Evolutionary conservation across 306 rosid genomes (phyloP).

Genomic region (Malus fusca): DNA sequence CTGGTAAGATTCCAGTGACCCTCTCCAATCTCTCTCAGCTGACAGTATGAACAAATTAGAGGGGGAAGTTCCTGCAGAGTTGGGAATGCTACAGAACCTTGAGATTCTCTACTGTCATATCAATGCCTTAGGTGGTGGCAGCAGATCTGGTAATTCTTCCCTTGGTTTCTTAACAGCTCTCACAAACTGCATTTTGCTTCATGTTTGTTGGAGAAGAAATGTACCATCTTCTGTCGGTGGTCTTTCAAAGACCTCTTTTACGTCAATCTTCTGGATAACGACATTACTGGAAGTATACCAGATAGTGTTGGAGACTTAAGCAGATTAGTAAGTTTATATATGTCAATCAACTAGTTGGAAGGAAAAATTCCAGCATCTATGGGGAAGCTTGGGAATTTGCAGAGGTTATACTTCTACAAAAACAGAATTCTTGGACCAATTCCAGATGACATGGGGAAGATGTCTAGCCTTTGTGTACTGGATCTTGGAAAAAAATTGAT

Average conservation of each 20-base stretch:
- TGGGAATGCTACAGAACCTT: slow-evolving; percentile 17
- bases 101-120: slow-evolving; percentile 22
- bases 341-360: slow-evolving; percentile 5
- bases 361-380: slow-evolving; percentile 9
- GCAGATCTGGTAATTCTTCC: slow-evolving; percentile 13
- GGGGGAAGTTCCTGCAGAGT: slow-evolving; percentile 18
- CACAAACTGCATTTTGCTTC: slow-evolving; percentile 19
- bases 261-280: slow-evolving; percentile 7
- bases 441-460: slow-evolving; percentile 14
- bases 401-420: slow-evolving; percentile 9
- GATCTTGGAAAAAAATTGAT: slow-evolving; percentile 10
- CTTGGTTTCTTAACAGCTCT: slow-evolving; percentile 20
- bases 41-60: slow-evolving; percentile 9
- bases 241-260: slow-evolving; percentile 21
- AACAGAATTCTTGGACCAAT: slow-evolving; percentile 16
- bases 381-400: slow-evolving; percentile 15
- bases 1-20: slow-evolving; percentile 21
- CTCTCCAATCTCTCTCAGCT: slow-evolving; percentile 28
- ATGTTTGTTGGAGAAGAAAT: slow-evolving; percentile 8
- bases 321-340: slow-evolving; percentile 1
- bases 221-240: slow-evolving; percentile 18
- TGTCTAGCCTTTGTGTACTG: slow-evolving; percentile 17
- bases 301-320: slow-evolving; percentile 21
- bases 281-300: slow-evolving; percentile 15
- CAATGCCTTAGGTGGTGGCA: slow-evolving; percentile 1